These are phyloP conservation scores for Talaromyces sp. DNA, from an alignment of 2,329 filamentous ascomycete genomes.

Conservation along the genomic window DNA sequence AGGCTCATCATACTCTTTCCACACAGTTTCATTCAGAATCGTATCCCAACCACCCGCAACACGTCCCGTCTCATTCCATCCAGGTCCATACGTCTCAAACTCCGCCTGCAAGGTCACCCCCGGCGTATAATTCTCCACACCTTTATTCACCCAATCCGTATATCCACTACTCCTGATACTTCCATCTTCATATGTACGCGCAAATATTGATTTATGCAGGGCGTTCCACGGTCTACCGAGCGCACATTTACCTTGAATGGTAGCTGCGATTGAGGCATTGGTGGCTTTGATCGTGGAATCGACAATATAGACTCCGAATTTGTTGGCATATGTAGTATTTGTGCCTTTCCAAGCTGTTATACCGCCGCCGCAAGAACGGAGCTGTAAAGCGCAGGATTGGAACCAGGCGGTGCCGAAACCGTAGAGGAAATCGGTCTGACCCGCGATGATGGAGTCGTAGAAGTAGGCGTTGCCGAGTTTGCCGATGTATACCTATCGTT, in stretches of 20 bases:
- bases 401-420: slow-evolving; percentile 66
- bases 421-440: slow-evolving; percentile 68
- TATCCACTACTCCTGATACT: slow-evolving; percentile 57
- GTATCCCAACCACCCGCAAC: slow-evolving; percentile 44
- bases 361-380: slow-evolving; percentile 64
- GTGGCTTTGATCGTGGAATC: slow-evolving; percentile 55
- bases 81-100: slow-evolving; percentile 54
- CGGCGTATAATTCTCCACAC: slow-evolving; percentile 38
- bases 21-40: slow-evolving; percentile 46
- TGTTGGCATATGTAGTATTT: slow-evolving; percentile 65
- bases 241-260: slow-evolving; percentile 51
- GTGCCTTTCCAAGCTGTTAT: slow-evolving; percentile 69
- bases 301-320: slow-evolving; percentile 66
- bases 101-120: slow-evolving; percentile 58
- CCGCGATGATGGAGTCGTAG: slow-evolving; percentile 59
- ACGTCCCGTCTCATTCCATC: slow-evolving; percentile 53
- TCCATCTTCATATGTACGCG: slow-evolving; percentile 55
- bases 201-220: slow-evolving; percentile 58
- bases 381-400: slow-evolving; percentile 52
- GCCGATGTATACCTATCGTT: slow-evolving; percentile 56
- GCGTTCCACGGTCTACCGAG: slow-evolving; percentile 65
- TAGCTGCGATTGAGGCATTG: slow-evolving; percentile 48
- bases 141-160: slow-evolving; percentile 50
- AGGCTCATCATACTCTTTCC: slow-evolving; percentile 39
- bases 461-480: slow-evolving; percentile 68